Base-by-base conservation (phyloP, 441 rosid species). In the Populus hybrid region DNA sequence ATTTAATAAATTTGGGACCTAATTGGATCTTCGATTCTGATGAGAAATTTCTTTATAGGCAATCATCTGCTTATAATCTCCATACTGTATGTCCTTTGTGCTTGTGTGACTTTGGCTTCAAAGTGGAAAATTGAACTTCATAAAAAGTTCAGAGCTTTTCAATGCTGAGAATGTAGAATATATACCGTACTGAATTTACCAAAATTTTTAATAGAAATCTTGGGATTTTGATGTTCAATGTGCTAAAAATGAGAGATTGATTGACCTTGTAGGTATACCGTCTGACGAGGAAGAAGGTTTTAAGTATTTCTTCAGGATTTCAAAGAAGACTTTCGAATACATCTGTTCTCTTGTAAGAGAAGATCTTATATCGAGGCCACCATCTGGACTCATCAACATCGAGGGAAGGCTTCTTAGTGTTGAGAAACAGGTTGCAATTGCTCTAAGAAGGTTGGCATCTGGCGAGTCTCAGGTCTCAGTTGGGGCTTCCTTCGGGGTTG, bases 401-500 rank as follows among this genome's bases (percentile, higher is more conserved):
- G 87, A 88, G 73, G 93, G 95, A 50, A 87, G 76, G 75, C 76
- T 84, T 69, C 75, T 90, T 83, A 83, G 89, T 42, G 79, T 88
- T 23, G 83, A 83, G 16, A 88, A 90, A 82, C 89, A 88, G 81
- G 93, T 90, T 16, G 93, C 95, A 10, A 86, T 90, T 70, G 91
- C 95, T 70, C 77, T 91, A 77, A 85, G 92, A 80, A 87, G 95
- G 85, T 71, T 88, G 24, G 82, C 89, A 81, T 88, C 93, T 8
- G 93, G 95, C 18, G 88, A 87, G 5, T 90, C 95, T 11, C 80
- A 88, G 8, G 87, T 88, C 70, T 71, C 83, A 0, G 81, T 90
- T 67, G 95, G 90, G 11, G 91, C 90, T 77, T 83, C 82, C 3
- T 86, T 90, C 7, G 89, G 95, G 65, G 81, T 91, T 73, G 88